Conservation (phyloP, 192 early-diverging fungal genomes). For the Coemansia sp. region DNA sequence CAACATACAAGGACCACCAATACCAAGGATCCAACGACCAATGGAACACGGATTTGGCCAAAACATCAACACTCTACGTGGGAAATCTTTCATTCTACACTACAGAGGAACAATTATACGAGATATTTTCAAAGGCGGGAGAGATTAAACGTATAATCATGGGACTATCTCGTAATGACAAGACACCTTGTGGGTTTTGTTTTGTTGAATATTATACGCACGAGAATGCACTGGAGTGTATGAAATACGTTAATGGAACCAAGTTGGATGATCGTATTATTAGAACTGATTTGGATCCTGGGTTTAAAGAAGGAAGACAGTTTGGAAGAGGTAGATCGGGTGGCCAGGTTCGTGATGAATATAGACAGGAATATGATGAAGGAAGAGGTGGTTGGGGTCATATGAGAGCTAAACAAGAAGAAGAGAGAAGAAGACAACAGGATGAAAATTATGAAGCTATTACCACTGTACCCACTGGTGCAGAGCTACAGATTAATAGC, state of each 20-base stretch:
- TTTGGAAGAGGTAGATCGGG: conserved; percentile 92
- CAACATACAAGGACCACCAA: conserved; percentile 80
- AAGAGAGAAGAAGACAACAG: conserved; percentile 51
- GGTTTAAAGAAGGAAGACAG: conserved; percentile 88
- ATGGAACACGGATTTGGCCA: conserved; percentile 30
- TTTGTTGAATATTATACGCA: conserved; percentile 99
- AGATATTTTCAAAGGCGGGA: conserved; percentile 93
- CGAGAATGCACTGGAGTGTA: conserved; percentile 85
- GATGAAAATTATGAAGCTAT: conserved; percentile 74
- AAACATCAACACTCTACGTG: conserved; percentile 85
- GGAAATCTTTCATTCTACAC: conserved; percentile 98
- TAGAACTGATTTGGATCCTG: conserved; percentile 93
- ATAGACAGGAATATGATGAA: conserved; percentile 90
- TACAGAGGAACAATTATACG: conserved; percentile 97
- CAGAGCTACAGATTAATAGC: conserved; percentile 26
- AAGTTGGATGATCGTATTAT: conserved; percentile 95
- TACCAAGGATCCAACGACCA: conserved; percentile 54
- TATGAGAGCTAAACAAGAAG: conserved; percentile 61
- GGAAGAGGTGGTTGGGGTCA: conserved; percentile 97
- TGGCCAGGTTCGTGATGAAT: conserved; percentile 95
- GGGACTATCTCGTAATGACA: conserved; percentile 88
- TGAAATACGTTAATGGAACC: conserved; percentile 91
- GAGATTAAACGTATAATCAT: conserved; percentile 99
- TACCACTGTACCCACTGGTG: conserved; percentile 28
- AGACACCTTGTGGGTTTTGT: conserved; percentile 98